Conservation (phyloP, 1,284 basidiomycete genomes). For the Ceratobasidium sp. region DNA sequence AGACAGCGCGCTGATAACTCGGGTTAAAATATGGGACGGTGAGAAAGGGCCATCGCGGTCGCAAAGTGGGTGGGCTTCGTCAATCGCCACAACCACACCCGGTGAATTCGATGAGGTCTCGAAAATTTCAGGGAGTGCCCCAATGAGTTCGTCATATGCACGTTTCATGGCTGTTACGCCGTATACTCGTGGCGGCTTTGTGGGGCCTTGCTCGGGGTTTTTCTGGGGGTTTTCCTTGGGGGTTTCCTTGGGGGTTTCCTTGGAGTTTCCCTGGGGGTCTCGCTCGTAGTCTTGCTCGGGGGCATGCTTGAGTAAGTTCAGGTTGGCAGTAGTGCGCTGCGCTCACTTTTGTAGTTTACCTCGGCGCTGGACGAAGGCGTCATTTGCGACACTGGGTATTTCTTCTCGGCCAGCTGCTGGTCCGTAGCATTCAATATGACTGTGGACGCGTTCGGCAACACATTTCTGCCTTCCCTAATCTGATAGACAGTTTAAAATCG, state of each 20-base stretch:
- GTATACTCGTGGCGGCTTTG: no score
- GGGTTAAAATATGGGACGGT: not conserved
- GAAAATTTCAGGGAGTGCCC: not conserved
- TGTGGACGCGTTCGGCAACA: not conserved
- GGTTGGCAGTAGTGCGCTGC: no score
- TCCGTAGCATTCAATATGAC: not conserved
- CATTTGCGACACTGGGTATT: not conserved
- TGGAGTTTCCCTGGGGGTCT: no score
- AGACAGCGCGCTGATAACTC: slow-evolving; percentile 2
- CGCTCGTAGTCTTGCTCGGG: no score
- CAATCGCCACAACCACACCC: not conserved
- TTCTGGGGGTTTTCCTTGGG: no score
- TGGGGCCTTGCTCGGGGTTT: no score
- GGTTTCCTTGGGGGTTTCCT: no score
- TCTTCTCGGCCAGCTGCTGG: not conserved
- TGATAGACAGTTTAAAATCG: not conserved
- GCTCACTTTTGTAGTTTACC: not conserved
- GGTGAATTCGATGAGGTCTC: not conserved
- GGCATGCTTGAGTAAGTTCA: no score
- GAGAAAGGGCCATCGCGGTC: not conserved
- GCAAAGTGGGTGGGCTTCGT: slow-evolving; percentile 7
- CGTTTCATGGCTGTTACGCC: not conserved
- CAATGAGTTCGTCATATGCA: not conserved
- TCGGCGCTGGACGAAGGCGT: not conserved
- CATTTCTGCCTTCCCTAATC: not conserved